Evolutionary conservation across 805 yeast species (phyloP).

Genomic region (Spathaspora passalidarum): DNA sequence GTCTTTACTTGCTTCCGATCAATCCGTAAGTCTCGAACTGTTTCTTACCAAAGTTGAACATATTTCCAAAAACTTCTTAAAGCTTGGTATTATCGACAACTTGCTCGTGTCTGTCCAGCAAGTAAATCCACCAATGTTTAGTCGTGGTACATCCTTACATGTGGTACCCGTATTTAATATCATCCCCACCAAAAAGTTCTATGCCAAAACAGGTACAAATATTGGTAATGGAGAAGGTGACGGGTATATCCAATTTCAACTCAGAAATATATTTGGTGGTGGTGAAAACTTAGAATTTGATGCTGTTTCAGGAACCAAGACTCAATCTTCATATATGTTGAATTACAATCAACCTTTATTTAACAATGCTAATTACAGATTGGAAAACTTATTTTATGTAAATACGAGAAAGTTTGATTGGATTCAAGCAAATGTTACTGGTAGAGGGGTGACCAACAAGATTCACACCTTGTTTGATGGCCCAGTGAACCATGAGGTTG

Average conservation of each 20-base stretch:
- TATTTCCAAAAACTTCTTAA: slow-evolving; percentile 41
- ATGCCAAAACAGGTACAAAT: slow-evolving; percentile 91
- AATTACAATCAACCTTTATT: slow-evolving; percentile 46
- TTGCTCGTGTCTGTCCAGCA: slow-evolving; percentile 32
- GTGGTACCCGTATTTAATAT: slow-evolving; percentile 37
- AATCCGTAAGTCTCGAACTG: slow-evolving; percentile 32
- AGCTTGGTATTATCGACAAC: slow-evolving; percentile 42
- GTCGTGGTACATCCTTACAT: slow-evolving; percentile 11
- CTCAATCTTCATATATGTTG: slow-evolving; percentile 47
- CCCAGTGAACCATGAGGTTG: slow-evolving; percentile 46
- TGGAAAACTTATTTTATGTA: slow-evolving; percentile 38
- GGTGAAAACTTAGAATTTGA: slow-evolving; percentile 51
- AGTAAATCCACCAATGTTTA: slow-evolving; percentile 8
- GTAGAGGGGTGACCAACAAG: slow-evolving; percentile 43
- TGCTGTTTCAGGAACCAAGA: slow-evolving; percentile 49
- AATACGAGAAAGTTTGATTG: slow-evolving; percentile 48
- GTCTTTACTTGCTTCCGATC: slow-evolving; percentile 41
- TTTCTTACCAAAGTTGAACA: slow-evolving; percentile 42
- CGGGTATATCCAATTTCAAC: slow-evolving; percentile 77
- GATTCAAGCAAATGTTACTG: slow-evolving; percentile 43
- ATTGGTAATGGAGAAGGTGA: slow-evolving; percentile 97
- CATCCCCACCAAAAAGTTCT: slow-evolving; percentile 63
- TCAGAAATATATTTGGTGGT: slow-evolving; percentile 56
- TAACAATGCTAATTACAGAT: slow-evolving; percentile 38
- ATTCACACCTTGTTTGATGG: slow-evolving; percentile 31